A percentile compares a stretch with the other conserved stretches of the same genome.
Conservation (phyloP, 441 rosid genomes). For the Euphorbia schlechtendalii region DNA sequence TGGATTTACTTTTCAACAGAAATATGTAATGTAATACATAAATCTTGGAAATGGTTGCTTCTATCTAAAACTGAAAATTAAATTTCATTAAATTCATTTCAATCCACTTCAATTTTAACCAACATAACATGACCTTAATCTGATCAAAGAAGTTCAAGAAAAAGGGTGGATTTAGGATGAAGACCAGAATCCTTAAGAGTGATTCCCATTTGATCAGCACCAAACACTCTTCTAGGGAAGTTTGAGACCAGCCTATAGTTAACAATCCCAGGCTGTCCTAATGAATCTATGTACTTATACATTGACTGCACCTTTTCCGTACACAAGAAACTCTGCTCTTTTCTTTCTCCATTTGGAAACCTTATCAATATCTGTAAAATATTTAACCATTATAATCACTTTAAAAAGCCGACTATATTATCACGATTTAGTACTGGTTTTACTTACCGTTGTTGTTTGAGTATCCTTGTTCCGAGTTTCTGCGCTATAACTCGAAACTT, state of each 20-base stretch:
- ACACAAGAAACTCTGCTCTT: constrained; percentile 43
- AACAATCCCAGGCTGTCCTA: constrained; percentile 30
- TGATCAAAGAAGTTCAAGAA: constrained; percentile 41
- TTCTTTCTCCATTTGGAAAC: constrained; percentile 57
- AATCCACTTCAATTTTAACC: not conserved
- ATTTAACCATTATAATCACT: not conserved
- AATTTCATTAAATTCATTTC: not conserved
- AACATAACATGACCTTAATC: not conserved
- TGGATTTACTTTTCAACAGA: not conserved
- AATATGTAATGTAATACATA: too few species aligned
- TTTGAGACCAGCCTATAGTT: constrained; percentile 47
- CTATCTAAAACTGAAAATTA: not conserved
- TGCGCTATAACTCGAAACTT: not conserved
- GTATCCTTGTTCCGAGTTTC: too few species aligned
- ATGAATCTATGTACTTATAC: constrained; percentile 41
- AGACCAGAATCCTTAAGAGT: constrained; percentile 51
- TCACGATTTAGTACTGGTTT: too few species aligned
- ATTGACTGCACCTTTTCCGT: constrained; percentile 40
- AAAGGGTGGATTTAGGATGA: constrained; percentile 51
- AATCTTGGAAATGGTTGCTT: too few species aligned
- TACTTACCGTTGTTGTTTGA: constrained; percentile 37
- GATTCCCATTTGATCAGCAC: constrained; percentile 41
- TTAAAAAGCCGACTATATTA: too few species aligned
- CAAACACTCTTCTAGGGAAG: constrained; percentile 43
- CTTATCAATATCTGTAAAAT: constrained; percentile 45